Base-by-base conservation (phyloP, 805 yeast genomes). In the Hanseniaspora clermontiae region DNA sequence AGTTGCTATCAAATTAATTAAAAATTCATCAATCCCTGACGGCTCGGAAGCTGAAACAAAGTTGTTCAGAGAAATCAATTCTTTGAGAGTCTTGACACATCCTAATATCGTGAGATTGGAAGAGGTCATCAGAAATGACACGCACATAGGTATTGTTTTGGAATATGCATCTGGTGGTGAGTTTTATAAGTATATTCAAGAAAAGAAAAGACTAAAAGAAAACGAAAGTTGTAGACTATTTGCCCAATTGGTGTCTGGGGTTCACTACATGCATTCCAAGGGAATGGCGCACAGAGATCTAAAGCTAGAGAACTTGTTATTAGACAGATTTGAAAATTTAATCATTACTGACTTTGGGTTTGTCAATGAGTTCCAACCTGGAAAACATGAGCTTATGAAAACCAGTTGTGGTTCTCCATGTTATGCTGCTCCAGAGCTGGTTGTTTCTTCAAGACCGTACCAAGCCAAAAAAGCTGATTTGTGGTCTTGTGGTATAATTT, bases 81-180 rank as follows among this genome's bases (percentile, higher is more conserved):
- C 96, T 2, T 72, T 93, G 60, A 84, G 87, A 64, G 80, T 84
- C 61, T 74, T 89, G 58, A 82, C 85, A 51, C 98, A 93, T 70
- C 98, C 98, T 24, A 91, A 93, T 68, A 90, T 93, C 62, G 95
- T 93, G 51, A 79, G 83, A 60, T 73, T 93, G 55, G 96, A 89
- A 61, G 96, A 91, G 65, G 97, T 93, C 24, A 75, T 93, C 68
- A 95, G 90, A 68, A 85, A 87, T 66, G 96, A 95, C 51, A 87
- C 87, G 66, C 91, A 93, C 69, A 90, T 93, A 59, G 98, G 98
- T 24, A 93, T 93, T 29, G 97, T 93, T 1, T 75, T 93, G 58
- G 97, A 93, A 65, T 93, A 91, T 70, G 97, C 97, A 1, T 84
- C 95, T 1, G 97, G 97, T 14, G 98, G 98, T 55, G 98, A 93